Base-by-base conservation (phyloP, 1,139 yeast genomes). In the Candida albicans region DNA sequence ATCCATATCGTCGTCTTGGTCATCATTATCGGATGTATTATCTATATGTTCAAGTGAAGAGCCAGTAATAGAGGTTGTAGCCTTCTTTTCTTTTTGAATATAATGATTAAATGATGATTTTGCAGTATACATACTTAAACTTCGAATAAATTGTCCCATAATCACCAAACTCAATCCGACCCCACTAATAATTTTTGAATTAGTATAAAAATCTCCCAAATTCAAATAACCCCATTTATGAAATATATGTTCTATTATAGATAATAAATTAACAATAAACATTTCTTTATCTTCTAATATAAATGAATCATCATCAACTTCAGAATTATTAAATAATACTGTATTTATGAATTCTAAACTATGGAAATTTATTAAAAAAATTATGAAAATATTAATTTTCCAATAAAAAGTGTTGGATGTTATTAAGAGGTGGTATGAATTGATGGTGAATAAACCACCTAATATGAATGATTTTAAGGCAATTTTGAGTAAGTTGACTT, bases 121-220 rank as follows among this genome's bases (percentile, higher is more conserved):
- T 0, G 98, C 97, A 0, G 93, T 87, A 50, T 78, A 74, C 98
- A 93, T 93, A 3, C 97, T 93, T 37, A 73, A 45, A 0, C 93
- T 75, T 41, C 99, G 73, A 3, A 79, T 57, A 0, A 57, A 12
- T 56, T 93, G 99, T 1, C 98, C 97, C 1, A 64, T 37, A 0
- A 79, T 22, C 0, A 80, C 58, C 4, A 83, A 28, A 0, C 54
- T 22, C 0, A 83, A 43, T 0, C 96, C 96, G 2, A 70, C 2
- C 2, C 4, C 8, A 10, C 15, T 11, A 13, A 33, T 12, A n/a
- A 34, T 4, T 18, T 18, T 18, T 18, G 22, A 18, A 18, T 18
- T 5, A 18, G 22, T 18, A 18, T 18, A 18, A 18, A 18, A 18
- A 3, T 18, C n/a, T n/a, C n/a, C 5, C 22, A 18, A 9, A 10